Evolutionary conservation across 495 filamentous ascomycete genomes (phyloP), one percentile per base, ranked within the genome.

Genomic region (Daldinia concentrica): DNA sequence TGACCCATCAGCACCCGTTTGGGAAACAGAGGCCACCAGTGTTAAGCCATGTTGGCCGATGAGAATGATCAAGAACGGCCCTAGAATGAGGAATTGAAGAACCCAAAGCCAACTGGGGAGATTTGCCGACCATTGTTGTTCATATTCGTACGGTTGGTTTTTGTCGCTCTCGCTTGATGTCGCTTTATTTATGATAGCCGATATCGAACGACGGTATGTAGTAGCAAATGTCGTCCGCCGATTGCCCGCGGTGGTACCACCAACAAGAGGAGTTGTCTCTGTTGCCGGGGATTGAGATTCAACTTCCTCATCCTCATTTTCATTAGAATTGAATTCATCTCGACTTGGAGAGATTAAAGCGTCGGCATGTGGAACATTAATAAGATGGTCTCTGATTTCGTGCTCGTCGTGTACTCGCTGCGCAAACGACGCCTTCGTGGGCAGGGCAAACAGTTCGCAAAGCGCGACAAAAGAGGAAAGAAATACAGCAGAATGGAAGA

Each of bases 91-190:
- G 68, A 98, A 92, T 76, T 98, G 93, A 19, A 94, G 69, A 36
- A 94, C 77, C 95, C 95, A 99, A 24, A 90, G 87, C 90, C 91
- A 97, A 30, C 85, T 85, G 1, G 93, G 94, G 41, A 99, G 77
- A 22, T 86, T 83, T 26, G 85, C 86, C 67, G 91, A 95, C 95
- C 95, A 98, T 4, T 85, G 74, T 75, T 99, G 95, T 74, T 99
- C 95, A 51, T 86, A 81, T n/a, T 86, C 87, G 69, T 91, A 97
- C 5, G 92, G 84, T 70, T 29, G 78, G 55, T 57, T 61, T 29
- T 72, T 71, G 1, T 68, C 62, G 1, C 62, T 60, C 11, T 77
- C 72, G 27, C 65, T 54, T 32, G 76, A 73, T 62, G 68, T 77
- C 41, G 78, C 74, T 7, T 74, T 74, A 54, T 74, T 77, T 12